Base-by-base conservation (phyloP, 2,329 filamentous ascomycete species). In the Pseudogymnoascus sp. region DNA sequence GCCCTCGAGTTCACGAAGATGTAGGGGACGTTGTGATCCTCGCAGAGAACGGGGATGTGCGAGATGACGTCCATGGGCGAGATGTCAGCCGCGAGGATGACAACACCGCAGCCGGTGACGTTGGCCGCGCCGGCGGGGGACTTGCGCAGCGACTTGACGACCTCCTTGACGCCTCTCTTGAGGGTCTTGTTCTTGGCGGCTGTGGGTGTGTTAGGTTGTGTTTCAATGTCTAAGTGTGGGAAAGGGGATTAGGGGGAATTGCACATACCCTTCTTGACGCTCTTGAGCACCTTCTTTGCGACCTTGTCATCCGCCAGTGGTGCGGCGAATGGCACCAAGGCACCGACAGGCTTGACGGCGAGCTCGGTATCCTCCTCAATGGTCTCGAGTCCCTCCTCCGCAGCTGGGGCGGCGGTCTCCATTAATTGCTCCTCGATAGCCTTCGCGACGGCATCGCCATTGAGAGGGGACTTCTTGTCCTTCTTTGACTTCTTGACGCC, bases 11-110 rank as follows among this genome's bases (percentile, higher is more conserved):
- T 86, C 71, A 99, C 90, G 77, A 96, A 99, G 77, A 99, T 86
- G 80, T 97, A 99, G 35, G 95, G 95, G 65, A 97, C 91, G 78
- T 90, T 91, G 83, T 97, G 93, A 79, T 97, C 93, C 80, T 99
- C 95, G 83, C 95, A 97, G 64, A 97, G 88, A 64, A 99, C 90
- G 72, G 95, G 95, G 69, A 99, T 90, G 80, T 99, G 95, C 65
- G 91, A 95, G 80, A 99, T 97, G 76, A 99, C 95, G 77, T 99
- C 95, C 87, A 95, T 93, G 68, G 95, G 95, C 62, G 91, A 96
- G 80, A 99, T 97, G 78, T 99, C 95, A 71, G 91, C 95, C 37
- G 95, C 95, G 70, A 99, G 91, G 75, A 99, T 82, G 72, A 97
- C 91, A 69, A 99, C 83, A 69, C 86, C 83, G 50, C 90, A 87